Evolutionary conservation across 108 stramenopile species (phyloP).

Genomic region (Phaeodactylum tricornutum): DNA sequence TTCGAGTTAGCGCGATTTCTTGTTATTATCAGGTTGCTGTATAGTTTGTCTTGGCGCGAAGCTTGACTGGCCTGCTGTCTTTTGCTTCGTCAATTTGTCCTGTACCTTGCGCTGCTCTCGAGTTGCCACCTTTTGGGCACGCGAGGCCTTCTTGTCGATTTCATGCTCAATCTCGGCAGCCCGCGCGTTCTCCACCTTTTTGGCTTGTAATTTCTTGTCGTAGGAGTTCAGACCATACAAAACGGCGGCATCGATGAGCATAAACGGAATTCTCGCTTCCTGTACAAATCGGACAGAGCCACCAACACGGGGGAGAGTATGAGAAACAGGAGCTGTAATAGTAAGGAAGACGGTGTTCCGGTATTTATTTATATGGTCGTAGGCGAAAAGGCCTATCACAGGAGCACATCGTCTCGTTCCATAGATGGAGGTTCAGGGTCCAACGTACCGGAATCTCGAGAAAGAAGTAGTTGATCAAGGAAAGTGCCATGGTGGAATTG

Average conservation of each 20-base stretch:
- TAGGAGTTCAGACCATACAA: constrained; percentile 5
- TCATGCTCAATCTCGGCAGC: constrained; percentile 9
- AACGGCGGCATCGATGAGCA: constrained; percentile 17
- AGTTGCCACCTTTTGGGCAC: constrained; percentile 3
- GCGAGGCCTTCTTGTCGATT: constrained; percentile 11
- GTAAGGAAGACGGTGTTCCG: not conserved
- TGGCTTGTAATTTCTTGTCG: constrained; percentile 6
- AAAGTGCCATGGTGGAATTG: constrained; percentile 21
- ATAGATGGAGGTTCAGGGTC: constrained; percentile 1
- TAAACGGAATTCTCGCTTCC: constrained; percentile 18
- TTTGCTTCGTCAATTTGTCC: not conserved
- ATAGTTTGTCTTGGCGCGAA: not conserved
- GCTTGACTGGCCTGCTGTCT: not conserved
- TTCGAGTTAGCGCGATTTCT: no score
- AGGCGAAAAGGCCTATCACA: not conserved
- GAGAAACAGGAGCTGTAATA: constrained; percentile 1
- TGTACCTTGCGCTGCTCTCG: not conserved
- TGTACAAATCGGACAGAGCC: not conserved
- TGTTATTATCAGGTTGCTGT: not conserved
- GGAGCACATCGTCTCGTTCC: not conserved
- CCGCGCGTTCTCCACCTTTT: constrained; percentile 12
- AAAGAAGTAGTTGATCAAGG: constrained; percentile 26
- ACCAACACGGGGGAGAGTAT: not conserved
- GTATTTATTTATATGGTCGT: not conserved
- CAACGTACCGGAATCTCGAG: constrained; percentile 24